phyloP scores from a whole-genome alignment of 257 asterid species.

The Vinca minor region DNA sequence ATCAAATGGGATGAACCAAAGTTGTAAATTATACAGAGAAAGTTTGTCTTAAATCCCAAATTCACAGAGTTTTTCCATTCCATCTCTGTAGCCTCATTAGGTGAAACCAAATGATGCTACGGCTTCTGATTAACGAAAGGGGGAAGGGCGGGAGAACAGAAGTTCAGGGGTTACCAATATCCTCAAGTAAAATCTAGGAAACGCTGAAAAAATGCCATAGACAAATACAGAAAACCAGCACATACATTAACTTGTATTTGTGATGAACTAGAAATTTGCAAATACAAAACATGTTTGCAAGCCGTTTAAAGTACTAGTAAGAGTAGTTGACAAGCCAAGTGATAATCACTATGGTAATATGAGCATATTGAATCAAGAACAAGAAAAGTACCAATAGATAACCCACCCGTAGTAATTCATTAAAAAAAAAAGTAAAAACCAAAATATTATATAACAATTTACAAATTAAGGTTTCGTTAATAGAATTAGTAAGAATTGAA shows the following conservation, averaged over 20 bases:
- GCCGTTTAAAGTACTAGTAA: not conserved
- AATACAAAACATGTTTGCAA: not conserved
- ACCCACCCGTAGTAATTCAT: not conserved
- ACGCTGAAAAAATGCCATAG: not conserved
- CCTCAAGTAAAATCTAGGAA: not conserved
- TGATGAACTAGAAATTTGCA: not conserved
- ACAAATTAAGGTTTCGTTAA: not conserved
- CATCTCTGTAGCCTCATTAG: too few species aligned
- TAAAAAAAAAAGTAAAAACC: not conserved
- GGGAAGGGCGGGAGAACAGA: too few species aligned
- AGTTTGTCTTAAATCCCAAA: not conserved
- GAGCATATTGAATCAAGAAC: not conserved
- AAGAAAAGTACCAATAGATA: not conserved
- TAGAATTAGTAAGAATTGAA: not conserved
- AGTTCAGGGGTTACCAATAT: not conserved
- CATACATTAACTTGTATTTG: not conserved
- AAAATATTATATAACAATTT: not conserved
- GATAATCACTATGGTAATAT: too few species aligned
- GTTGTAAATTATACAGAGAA: not conserved
- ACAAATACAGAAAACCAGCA: not conserved
- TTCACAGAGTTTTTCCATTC: not conserved
- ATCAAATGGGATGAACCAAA: conserved; percentile 96
- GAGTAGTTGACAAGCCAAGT: too few species aligned
- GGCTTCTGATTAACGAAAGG: too few species aligned
- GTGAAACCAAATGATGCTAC: too few species aligned